These are phyloP conservation scores for Debaryomyces castellii DNA, from an alignment of 805 yeast species.

Conservation along the genomic window DNA sequence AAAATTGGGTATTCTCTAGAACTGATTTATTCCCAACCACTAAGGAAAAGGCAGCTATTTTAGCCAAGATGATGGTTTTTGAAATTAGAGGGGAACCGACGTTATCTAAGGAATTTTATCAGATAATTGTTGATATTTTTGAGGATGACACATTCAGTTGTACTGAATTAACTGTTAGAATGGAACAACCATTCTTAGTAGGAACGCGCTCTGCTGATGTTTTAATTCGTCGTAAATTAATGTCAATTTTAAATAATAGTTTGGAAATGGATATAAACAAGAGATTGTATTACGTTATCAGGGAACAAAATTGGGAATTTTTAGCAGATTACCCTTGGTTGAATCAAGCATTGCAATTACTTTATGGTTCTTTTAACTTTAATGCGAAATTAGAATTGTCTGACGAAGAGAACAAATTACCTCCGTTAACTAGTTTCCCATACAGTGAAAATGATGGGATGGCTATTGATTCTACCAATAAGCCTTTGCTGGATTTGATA, in stretches of 20 bases:
- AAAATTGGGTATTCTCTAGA: constrained; percentile 86
- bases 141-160: constrained; percentile 74
- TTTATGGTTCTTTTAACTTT: constrained; percentile 73
- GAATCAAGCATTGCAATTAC: constrained; percentile 84
- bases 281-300: constrained; percentile 79
- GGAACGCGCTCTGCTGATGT: constrained; percentile 87
- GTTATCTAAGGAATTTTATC: constrained; percentile 74
- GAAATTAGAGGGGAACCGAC: constrained; percentile 85
- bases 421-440: constrained; percentile 49
- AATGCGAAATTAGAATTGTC: constrained; percentile 46
- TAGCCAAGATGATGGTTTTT: constrained; percentile 90
- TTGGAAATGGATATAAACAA: constrained; percentile 76
- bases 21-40: constrained; percentile 87
- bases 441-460: constrained; percentile 22
- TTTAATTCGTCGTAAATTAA: constrained; percentile 68
- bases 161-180: constrained; percentile 86
- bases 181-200: constrained; percentile 94
- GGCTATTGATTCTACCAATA: constrained; percentile 26
- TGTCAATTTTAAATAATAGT: constrained; percentile 76
- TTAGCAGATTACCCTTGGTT: constrained; percentile 93
- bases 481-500: constrained; percentile 20
- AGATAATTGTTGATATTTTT: constrained; percentile 83
- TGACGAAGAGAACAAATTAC: constrained; percentile 50
- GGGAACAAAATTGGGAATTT: constrained; percentile 97
- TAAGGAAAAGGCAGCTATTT: constrained; percentile 92